Percentiles rank a stretch among this genome's conserved stretches.
Conservation (phyloP, 148 eudicot genomes). For the Persicaria maculosa region DNA sequence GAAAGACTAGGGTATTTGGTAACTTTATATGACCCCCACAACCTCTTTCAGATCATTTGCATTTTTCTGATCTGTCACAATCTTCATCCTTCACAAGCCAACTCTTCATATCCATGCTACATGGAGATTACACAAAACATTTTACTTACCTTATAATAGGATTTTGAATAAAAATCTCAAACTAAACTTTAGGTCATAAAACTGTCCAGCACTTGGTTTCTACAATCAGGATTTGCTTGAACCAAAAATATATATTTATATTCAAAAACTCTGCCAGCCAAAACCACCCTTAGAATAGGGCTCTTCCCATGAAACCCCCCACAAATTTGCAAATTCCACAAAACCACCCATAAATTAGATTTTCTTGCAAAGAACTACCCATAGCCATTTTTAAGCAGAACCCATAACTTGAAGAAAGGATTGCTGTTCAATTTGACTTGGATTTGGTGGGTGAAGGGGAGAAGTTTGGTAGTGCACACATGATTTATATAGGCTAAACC, state of each 20-base stretch:
- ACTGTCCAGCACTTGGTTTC: not conserved
- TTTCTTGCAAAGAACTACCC: no score
- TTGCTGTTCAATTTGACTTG: no score
- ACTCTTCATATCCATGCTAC: not conserved
- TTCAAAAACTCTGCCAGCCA: not conserved
- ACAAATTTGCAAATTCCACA: no score
- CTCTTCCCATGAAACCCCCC: no score
- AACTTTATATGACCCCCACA: not conserved
- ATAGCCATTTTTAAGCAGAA: no score
- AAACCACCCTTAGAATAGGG: not conserved
- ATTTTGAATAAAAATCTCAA: not conserved
- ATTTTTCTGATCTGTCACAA: not conserved
- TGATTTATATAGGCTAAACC: no score
- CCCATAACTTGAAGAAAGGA: no score
- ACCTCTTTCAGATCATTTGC: not conserved
- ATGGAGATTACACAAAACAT: not conserved
- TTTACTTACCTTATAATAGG: not conserved
- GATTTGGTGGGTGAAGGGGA: no score
- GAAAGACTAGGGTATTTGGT: not conserved
- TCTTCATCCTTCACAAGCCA: not conserved
- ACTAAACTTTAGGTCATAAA: not conserved
- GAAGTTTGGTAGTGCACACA: no score
- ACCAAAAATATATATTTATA: not conserved
- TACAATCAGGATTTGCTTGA: not conserved
- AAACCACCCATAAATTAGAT: no score